phyloP scores from a whole-genome alignment of 805 yeast species.

The Pichia sporocuriosa region DNA sequence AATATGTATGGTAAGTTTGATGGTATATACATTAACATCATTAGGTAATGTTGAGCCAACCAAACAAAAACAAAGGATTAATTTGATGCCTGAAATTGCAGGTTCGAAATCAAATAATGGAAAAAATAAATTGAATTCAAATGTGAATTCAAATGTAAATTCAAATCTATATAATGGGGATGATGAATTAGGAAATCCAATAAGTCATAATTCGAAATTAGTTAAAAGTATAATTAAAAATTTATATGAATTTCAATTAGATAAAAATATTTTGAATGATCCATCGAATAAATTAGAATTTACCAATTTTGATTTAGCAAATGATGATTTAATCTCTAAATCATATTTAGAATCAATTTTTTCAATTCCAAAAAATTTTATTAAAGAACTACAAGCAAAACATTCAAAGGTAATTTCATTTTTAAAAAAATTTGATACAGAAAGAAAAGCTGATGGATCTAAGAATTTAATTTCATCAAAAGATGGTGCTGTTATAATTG shows the following conservation, averaged over 20 bases:
- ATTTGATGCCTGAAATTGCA: background rate
- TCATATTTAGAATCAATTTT: slow-evolving; percentile 4
- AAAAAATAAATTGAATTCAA: background rate
- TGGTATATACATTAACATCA: too few relatives aligned
- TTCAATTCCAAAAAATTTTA: slow-evolving; percentile 3
- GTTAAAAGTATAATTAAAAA: slow-evolving; percentile 1
- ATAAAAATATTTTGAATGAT: background rate
- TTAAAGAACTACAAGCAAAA: slow-evolving; percentile 7
- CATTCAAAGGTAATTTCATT: slow-evolving; percentile 5
- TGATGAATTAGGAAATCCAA: too few relatives aligned
- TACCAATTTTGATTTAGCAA: background rate
- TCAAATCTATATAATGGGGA: background rate
- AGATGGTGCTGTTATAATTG: slow-evolving; percentile 58
- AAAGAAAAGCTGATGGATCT: too few relatives aligned
- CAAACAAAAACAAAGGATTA: background rate
- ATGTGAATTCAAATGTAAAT: background rate
- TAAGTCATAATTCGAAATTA: background rate
- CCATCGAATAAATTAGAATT: slow-evolving; percentile 7
- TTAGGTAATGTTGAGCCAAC: too few relatives aligned
- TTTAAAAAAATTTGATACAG: too few relatives aligned
- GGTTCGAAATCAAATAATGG: background rate
- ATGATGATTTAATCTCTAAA: background rate
- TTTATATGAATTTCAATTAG: background rate
- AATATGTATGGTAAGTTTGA: background rate
- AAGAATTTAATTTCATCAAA: slow-evolving; percentile 19